Evolutionary conservation across 2,329 filamentous ascomycete species (phyloP).

Genomic region (Colletotrichum trifolii): DNA sequence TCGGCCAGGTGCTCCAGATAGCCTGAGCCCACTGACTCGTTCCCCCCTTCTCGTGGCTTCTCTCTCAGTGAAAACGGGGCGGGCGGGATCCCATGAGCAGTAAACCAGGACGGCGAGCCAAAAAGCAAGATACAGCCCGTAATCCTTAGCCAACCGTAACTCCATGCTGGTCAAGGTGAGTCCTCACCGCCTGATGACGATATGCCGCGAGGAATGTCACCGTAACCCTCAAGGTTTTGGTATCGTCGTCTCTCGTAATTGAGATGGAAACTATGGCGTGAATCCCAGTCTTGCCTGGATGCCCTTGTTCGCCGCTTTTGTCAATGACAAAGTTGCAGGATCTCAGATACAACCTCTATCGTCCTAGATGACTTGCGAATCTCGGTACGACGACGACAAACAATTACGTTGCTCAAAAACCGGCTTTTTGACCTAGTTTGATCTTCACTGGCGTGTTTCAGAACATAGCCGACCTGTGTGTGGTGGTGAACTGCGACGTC

Average conservation of each 20-base stretch:
- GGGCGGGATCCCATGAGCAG: conserved; percentile 7
- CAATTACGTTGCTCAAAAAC: conserved; percentile 11
- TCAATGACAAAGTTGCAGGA: conserved; percentile 8
- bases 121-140: conserved; percentile 30
- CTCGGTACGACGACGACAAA: conserved; percentile 13
- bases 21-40: conserved; percentile 27
- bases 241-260: conserved; percentile 10
- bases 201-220: conserved; percentile 31
- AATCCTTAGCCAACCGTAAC: conserved; percentile 34
- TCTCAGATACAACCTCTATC: conserved; percentile 13
- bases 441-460: conserved; percentile 34
- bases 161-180: conserved; percentile 27
- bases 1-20: too few species aligned
- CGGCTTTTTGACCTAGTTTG: conserved; percentile 24
- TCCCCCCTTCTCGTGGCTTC: conserved; percentile 18
- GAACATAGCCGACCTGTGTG: neutral
- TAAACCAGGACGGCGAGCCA: conserved; percentile 18
- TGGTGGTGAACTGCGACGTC: conserved; percentile 17
- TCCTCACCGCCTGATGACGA: conserved; percentile 35
- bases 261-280: conserved; percentile 4
- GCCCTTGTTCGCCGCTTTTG: conserved; percentile 10
- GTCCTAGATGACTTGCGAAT: conserved; percentile 1
- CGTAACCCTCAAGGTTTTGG: conserved; percentile 11
- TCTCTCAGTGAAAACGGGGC: conserved; percentile 20
- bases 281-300: conserved; percentile 22